Evolutionary conservation across 2,329 filamentous ascomycete genomes (phyloP).

Genomic region (Calonectria pseudoturangicola): DNA sequence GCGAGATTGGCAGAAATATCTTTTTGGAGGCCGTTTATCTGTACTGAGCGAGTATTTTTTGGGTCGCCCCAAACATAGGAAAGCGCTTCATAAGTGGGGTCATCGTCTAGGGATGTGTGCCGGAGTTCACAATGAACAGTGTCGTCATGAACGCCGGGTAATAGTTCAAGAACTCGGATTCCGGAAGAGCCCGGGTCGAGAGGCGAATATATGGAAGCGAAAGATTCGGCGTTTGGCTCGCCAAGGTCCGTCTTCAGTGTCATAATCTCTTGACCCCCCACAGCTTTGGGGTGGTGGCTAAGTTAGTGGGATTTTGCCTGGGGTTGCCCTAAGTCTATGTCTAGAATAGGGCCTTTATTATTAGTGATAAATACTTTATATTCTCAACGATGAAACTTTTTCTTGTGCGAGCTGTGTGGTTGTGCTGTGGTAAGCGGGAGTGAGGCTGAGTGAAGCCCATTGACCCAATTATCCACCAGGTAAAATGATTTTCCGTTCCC

Average conservation of each 20-base stretch:
- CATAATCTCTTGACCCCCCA: not conserved
- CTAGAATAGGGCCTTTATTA: no score
- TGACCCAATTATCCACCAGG: not conserved
- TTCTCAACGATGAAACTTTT: no score
- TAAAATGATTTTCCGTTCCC: slow-evolving; percentile 1
- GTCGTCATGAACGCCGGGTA: not conserved
- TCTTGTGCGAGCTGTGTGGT: no score
- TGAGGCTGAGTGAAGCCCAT: not conserved
- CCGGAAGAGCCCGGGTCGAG: not conserved
- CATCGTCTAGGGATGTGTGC: not conserved
- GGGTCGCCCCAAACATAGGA: not conserved
- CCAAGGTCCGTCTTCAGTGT: not conserved
- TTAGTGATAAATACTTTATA: no score
- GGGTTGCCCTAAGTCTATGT: no score
- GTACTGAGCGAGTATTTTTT: not conserved
- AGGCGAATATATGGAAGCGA: not conserved
- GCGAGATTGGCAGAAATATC: not conserved
- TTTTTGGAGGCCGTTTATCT: not conserved
- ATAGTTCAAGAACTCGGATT: not conserved
- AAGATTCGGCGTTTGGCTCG: not conserved
- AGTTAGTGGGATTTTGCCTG: no score
- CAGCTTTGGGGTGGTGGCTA: not conserved
- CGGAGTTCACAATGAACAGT: not conserved
- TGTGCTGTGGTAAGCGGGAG: not conserved
- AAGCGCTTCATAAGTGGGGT: not conserved